A percentile compares a stretch with the other conserved stretches of the same genome.
phyloP scores from a whole-genome alignment of 2,329 filamentous ascomycete species.

The Rhinocladiella mackenziei region DNA sequence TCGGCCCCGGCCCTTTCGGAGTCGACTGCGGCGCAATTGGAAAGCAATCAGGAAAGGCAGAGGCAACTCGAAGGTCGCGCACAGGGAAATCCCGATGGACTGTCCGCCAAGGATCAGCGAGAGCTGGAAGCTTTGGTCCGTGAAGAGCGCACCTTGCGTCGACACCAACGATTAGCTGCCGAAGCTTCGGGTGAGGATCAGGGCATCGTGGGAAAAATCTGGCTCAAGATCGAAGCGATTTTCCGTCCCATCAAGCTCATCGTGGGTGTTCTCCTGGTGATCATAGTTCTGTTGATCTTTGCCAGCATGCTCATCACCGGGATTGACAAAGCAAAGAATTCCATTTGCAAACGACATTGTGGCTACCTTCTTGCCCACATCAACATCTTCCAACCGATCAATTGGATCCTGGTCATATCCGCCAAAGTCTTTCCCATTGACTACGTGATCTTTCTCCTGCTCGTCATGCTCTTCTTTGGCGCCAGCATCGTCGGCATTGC shows the following conservation, averaged over 20 bases:
- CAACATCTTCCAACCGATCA: conserved; percentile 91
- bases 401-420: conserved; percentile 79
- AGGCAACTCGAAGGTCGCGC: conserved; percentile 85
- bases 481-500: conserved; percentile 84
- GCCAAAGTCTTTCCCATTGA: conserved; percentile 85
- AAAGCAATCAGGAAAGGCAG: conserved; percentile 85
- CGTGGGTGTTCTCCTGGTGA: conserved; percentile 71
- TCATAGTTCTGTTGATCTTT: conserved; percentile 73
- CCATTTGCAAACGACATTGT: conserved; percentile 81
- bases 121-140: conserved; percentile 82
- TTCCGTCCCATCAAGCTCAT: conserved; percentile 86
- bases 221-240: conserved; percentile 75
- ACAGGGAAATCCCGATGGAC: conserved; percentile 66
- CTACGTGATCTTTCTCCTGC: conserved; percentile 79
- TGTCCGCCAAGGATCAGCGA: conserved; percentile 79
- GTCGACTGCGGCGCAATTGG: conserved; percentile 73
- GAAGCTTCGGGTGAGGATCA: conserved; percentile 68
- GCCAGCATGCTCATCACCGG: conserved; percentile 91
- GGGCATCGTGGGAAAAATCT: conserved; percentile 58
- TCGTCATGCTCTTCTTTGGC: conserved; percentile 83
- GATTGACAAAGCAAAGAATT: conserved; percentile 96
- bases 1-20: conserved; percentile 75
- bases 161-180: conserved; percentile 79
- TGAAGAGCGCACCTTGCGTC: conserved; percentile 87
- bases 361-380: conserved; percentile 86